Base-by-base conservation (phyloP, 257 asterid species). In the Cordia subcordata region DNA sequence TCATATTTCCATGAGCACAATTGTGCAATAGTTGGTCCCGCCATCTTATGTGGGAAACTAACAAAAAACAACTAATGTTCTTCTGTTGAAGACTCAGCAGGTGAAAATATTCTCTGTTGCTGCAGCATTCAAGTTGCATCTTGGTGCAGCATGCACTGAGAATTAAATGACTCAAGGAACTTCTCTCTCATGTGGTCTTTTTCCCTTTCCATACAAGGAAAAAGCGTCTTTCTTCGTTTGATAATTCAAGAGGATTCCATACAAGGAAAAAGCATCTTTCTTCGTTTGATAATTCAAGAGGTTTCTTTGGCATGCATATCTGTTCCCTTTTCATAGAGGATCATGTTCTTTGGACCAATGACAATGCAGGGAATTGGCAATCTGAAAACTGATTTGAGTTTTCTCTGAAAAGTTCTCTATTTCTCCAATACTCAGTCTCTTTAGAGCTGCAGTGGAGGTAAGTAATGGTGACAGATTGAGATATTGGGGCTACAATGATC, bases 21-120 rank as follows among this genome's bases (percentile, higher is more conserved):
- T 72, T 55, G 46, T 39, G 66, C 60, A 72, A 72, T 37, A 54
- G 71, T 40, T 14, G 49, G 53, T 19, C 62, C 69, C 69, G 32
- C 68, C 75, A 42, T 50, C 39, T 33, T 53, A 58, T 57, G 62
- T 64, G 71, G 64, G 57, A 32, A 27, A 44, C 53, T 18, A 49
- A 57, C 63, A 40, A 38, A 57, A n/a, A 46, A 46, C 53, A 38
- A 56, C 56, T 27, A 27, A 27, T 27, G 35, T 27, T 27, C 35
- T 27, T 11, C 21, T 21, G 13, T 18, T 19, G 14, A 38, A 20
- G 13, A 53, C 44, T 44, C 16, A 20, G 61, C 56, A 44, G 20
- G 66, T 61, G 16, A 22, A 40, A 40, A 47, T 55, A 1, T 27
- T 27, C 35, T 27, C 35, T 27, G 35, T 6, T 27, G 35, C 35